These are phyloP conservation scores for Dioszegia aurantiaca DNA, from an alignment of 768 basidiomycete genomes.

Conservation along the genomic window DNA sequence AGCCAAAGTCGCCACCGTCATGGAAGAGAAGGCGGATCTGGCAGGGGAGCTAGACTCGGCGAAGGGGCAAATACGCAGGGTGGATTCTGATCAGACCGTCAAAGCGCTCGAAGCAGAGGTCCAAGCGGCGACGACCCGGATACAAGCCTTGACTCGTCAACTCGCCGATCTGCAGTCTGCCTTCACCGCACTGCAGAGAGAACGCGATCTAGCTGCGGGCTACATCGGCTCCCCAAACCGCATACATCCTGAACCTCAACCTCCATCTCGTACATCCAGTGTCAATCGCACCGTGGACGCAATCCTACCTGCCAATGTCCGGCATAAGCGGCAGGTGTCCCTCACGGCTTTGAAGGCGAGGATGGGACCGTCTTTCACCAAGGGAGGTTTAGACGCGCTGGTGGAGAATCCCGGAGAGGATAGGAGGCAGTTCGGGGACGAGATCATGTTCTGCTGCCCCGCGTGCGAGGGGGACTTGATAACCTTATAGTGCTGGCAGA, in stretches of 20 bases:
- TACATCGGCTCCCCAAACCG: not conserved
- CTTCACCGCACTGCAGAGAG: slow-evolving; percentile 14
- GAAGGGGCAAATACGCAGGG: not conserved
- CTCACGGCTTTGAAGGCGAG: slow-evolving; percentile 47
- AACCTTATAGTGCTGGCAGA: slow-evolving; percentile 30
- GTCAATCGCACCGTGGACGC: slow-evolving; percentile 35
- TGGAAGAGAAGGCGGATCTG: slow-evolving; percentile 47
- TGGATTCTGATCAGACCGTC: slow-evolving; percentile 1
- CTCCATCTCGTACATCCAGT: slow-evolving; percentile 1
- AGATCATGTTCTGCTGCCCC: slow-evolving; percentile 49
- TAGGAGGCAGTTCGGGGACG: slow-evolving; percentile 45
- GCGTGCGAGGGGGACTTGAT: slow-evolving; percentile 50
- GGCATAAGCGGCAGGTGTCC: slow-evolving; percentile 49
- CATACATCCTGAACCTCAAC: not conserved
- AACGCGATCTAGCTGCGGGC: slow-evolving; percentile 15
- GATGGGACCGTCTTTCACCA: slow-evolving; percentile 30
- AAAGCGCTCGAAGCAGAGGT: slow-evolving; percentile 28
- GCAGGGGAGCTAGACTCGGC: slow-evolving; percentile 28
- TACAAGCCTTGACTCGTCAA: slow-evolving; percentile 42
- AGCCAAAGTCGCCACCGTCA: slow-evolving; percentile 41
- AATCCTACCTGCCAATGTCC: slow-evolving; percentile 40
- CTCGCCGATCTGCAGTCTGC: slow-evolving; percentile 37
- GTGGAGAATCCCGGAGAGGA: slow-evolving; percentile 7
- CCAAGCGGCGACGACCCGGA: slow-evolving; percentile 30
- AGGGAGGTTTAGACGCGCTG: slow-evolving; percentile 6